These are phyloP conservation scores for Globisporangium rhizosaccharum DNA, from an alignment of 352 stramenopile species.

Conservation along the genomic window DNA sequence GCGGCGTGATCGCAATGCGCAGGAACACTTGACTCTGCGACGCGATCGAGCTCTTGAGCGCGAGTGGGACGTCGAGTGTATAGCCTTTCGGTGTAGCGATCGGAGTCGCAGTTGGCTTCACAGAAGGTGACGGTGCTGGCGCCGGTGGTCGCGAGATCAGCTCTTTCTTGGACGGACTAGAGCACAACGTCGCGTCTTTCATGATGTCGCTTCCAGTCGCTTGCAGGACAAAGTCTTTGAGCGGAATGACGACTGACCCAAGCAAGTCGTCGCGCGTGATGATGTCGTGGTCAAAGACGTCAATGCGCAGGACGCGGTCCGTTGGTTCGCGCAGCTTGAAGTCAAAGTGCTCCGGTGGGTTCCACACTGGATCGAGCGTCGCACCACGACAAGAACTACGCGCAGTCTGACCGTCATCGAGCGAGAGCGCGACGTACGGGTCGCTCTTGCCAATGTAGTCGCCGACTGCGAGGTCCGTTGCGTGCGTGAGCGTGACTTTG, in stretches of 20 bases:
- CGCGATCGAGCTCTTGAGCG: conserved; percentile 8
- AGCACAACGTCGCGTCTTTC: neutral
- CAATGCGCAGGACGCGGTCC: conserved; percentile 10
- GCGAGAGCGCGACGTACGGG: conserved; percentile 26
- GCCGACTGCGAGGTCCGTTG: conserved; percentile 19
- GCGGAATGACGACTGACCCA: conserved; percentile 16
- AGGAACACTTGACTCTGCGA: conserved; percentile 18
- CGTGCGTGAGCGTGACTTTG: conserved; percentile 24
- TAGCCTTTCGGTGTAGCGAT: conserved; percentile 6
- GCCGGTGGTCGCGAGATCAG: neutral
- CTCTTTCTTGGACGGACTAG: neutral
- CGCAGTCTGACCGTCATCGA: conserved; percentile 15
- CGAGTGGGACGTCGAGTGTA: conserved; percentile 13
- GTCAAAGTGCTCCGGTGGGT: conserved; percentile 26
- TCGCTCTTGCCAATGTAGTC: conserved; percentile 30
- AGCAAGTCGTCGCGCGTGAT: conserved; percentile 23
- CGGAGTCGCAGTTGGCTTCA: too few relatives aligned
- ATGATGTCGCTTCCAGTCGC: conserved; percentile 1
- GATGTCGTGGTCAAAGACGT: conserved; percentile 29
- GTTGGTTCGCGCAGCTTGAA: conserved; percentile 23
- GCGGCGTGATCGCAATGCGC: conserved; percentile 13
- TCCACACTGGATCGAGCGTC: conserved; percentile 27
- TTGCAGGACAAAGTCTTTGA: conserved; percentile 13
- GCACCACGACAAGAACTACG: conserved; percentile 18
- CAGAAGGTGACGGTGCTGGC: too few relatives aligned